These are phyloP conservation scores for Myrica gale DNA, from an alignment of 306 rosid genomes.

Conservation along the genomic window DNA sequence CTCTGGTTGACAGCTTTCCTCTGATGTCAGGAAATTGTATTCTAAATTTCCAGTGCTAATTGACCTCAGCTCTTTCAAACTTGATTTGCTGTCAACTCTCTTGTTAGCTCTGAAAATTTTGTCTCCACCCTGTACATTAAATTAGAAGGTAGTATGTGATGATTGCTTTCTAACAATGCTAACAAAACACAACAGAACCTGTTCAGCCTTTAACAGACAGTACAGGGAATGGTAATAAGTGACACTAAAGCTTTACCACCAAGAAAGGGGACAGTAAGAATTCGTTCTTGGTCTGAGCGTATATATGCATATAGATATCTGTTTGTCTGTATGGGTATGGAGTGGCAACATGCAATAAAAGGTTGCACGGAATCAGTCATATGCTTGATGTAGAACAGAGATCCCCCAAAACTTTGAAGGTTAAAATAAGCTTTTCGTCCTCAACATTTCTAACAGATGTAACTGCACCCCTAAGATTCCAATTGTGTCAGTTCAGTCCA, in stretches of 20 bases:
- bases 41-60: conserved; percentile 14
- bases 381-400: not conserved
- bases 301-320: no score
- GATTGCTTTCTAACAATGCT: not conserved
- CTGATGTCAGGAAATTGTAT: conserved; percentile 18
- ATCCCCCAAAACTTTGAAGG: not conserved
- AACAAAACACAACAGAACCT: conserved; percentile 7
- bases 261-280: not conserved
- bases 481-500: not conserved
- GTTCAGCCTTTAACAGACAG: not conserved
- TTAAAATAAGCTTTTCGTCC: not conserved
- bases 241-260: not conserved
- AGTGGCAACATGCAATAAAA: not conserved
- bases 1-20: conserved; percentile 19
- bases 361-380: not conserved
- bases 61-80: conserved; percentile 25
- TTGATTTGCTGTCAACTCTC: conserved; percentile 11
- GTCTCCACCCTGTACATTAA: conserved; percentile 32
- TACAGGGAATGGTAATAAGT: not conserved
- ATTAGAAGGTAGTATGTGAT: not conserved
- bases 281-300: not conserved
- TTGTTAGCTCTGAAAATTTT: conserved; percentile 18
- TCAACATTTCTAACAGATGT: not conserved
- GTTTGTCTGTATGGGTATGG: no score
- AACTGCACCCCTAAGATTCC: not conserved